Conservation (phyloP, 257 asterid genomes). For the Solanum gandarillasii region DNA sequence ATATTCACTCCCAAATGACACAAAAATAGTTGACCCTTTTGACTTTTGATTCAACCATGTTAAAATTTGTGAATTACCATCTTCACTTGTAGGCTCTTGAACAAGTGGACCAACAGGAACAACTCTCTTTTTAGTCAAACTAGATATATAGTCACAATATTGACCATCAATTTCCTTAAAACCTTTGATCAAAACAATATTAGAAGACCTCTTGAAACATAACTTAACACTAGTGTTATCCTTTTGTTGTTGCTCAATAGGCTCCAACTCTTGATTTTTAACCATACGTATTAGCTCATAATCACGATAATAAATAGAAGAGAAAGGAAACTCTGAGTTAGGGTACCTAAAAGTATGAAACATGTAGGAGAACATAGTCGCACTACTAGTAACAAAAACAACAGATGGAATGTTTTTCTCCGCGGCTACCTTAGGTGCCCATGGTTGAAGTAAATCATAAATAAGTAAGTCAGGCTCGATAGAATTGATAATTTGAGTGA, state of each 20-base stretch:
- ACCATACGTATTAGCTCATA: background rate
- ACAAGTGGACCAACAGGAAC: constrained; percentile 13
- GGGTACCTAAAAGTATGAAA: background rate
- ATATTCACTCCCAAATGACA: constrained; percentile 19
- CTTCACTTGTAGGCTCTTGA: background rate
- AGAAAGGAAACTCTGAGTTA: background rate
- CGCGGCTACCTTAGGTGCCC: constrained; percentile 12
- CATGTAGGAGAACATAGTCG: background rate
- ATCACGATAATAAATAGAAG: background rate
- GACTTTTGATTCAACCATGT: constrained; percentile 11
- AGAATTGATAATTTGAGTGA: background rate
- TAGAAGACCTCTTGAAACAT: background rate
- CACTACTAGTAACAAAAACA: background rate
- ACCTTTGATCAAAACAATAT: constrained; percentile 6
- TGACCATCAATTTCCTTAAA: constrained; percentile 11
- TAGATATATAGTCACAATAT: background rate
- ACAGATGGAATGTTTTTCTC: constrained; percentile 13
- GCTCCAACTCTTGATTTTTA: background rate
- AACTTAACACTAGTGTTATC: background rate
- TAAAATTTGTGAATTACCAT: background rate
- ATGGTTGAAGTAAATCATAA: constrained; percentile 11
- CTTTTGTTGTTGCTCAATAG: background rate
- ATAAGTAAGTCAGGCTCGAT: constrained; percentile 11
- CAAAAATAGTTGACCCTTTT: constrained; percentile 10
- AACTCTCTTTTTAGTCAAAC: background rate